Evolutionary conservation across 2,329 filamentous ascomycete genomes (phyloP).

Genomic region (Sporothrix brunneoviolacea): DNA sequence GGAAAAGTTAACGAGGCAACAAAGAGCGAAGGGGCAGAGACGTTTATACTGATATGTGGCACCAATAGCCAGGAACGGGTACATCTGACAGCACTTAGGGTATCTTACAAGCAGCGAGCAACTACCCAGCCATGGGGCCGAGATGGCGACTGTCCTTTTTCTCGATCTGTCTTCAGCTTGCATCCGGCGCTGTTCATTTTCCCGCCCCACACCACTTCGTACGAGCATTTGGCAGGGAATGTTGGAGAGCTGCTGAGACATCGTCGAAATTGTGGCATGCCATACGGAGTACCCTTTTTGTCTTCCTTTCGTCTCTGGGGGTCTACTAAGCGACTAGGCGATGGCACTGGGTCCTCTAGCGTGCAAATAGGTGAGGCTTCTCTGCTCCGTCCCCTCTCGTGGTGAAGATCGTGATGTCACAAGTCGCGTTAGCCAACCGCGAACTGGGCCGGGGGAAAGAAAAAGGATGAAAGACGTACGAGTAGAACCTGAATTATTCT

Average conservation of each 20-base stretch:
- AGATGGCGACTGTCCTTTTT: no score
- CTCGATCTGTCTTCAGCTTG: no score
- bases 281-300: no score
- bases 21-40: background rate
- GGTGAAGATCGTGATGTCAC: conserved; percentile 14
- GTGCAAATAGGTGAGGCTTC: no score
- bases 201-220: background rate
- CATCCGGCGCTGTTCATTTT: background rate
- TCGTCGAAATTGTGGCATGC: background rate
- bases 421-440: background rate
- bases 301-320: no score
- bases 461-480: background rate
- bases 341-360: background rate
- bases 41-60: conserved; percentile 3
- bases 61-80: no score
- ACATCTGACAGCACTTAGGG: no score
- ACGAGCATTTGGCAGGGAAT: background rate
- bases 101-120: no score
- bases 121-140: no score
- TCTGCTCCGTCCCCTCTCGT: background rate
- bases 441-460: background rate
- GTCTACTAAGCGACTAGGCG: no score
- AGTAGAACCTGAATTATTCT: no score
- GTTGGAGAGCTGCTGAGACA: background rate
- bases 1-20: background rate